Evolutionary conservation across 768 basidiomycete genomes (phyloP).

Genomic region (Boletus vinaceobasis): DNA sequence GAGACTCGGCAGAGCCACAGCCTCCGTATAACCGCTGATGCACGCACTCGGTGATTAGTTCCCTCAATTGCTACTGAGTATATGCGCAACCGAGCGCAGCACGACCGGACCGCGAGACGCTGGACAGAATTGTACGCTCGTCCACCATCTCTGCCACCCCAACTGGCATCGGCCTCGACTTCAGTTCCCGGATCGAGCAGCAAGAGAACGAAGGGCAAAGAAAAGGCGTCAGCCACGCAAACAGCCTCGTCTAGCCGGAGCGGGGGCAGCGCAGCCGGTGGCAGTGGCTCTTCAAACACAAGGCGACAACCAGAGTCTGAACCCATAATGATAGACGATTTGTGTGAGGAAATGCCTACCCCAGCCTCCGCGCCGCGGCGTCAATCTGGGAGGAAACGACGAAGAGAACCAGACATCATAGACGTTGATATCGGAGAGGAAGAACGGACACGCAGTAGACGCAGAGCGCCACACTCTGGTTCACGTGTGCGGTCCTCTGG

Average conservation of each 20-base stretch:
- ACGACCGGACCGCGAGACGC: slow-evolving; percentile 73
- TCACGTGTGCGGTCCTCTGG: slow-evolving; percentile 21
- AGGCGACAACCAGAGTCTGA: slow-evolving; percentile 13
- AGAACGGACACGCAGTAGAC: slow-evolving; percentile 20
- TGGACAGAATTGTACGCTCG: slow-evolving; percentile 74
- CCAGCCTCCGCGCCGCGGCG: background rate
- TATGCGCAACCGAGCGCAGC: slow-evolving; percentile 57
- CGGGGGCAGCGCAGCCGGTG: background rate
- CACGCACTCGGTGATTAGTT: slow-evolving; percentile 36
- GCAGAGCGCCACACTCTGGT: slow-evolving; percentile 9
- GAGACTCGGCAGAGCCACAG: slow-evolving; percentile 10
- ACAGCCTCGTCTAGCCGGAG: slow-evolving; percentile 4
- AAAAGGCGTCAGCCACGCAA: slow-evolving; percentile 16
- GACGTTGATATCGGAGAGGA: slow-evolving; percentile 33
- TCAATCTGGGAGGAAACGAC: slow-evolving; percentile 35
- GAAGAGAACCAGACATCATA: slow-evolving; percentile 25
- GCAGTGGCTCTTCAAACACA: slow-evolving; percentile 14
- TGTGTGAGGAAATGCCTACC: slow-evolving; percentile 25
- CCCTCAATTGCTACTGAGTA: slow-evolving; percentile 73
- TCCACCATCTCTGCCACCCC: slow-evolving; percentile 34
- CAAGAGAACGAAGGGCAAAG: slow-evolving; percentile 38
- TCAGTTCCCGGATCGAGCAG: background rate
- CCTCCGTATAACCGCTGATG: background rate
- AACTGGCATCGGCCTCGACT: slow-evolving; percentile 13
- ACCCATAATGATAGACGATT: slow-evolving; percentile 32